Evolutionary conservation across 768 basidiomycete species (phyloP), one percentile per base, ranked within the genome.

Genomic region (Tricholoma hemisulphureum): DNA sequence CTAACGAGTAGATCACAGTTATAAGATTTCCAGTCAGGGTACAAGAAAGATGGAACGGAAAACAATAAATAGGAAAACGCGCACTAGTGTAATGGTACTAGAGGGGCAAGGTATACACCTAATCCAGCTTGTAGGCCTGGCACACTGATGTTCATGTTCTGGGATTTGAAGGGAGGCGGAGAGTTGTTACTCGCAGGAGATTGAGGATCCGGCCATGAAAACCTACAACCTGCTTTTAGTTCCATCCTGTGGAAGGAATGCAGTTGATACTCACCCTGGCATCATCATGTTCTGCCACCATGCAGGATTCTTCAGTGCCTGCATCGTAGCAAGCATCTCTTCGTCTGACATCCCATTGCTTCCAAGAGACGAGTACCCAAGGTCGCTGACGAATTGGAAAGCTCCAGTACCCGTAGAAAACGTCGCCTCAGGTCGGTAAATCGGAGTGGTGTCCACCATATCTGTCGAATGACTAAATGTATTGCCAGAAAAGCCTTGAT

Each of bases 221-320:
- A 73, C 11, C 71, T 69, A 55, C 18, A 11, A 28, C 13, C 6
- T 5, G 16, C 54, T 13, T 49, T 7, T 31, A 43, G 8, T 20
- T 16, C 34, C 16, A 18, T 23, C 4, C 16, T 29, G 2, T 6
- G 24, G 16, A 2, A 28, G 39, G 16, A 31, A 26, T 20, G 20
- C 4, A 7, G 10, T 28, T 41, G 41, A 11, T 13, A 57, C 72
- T 46, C 68, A 88, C 86, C 90, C 90, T 34, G 90, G 90, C 87
- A 92, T 89, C 89, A 91, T 88, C 85, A 90, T 87, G 50, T 82
- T 88, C 43, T 80, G 72, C 89, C 88, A 91, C 82, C 85, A 92
- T 7, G 74, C 79, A 2, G 85, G 85, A 51, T 86, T 88, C 60
- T 87, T 85, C 56, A 93, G 75, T 26, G 84, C 84, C 51, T 84